Conservation (phyloP, 108 stramenopile species). For the Stephanodiscus minutulus region DNA sequence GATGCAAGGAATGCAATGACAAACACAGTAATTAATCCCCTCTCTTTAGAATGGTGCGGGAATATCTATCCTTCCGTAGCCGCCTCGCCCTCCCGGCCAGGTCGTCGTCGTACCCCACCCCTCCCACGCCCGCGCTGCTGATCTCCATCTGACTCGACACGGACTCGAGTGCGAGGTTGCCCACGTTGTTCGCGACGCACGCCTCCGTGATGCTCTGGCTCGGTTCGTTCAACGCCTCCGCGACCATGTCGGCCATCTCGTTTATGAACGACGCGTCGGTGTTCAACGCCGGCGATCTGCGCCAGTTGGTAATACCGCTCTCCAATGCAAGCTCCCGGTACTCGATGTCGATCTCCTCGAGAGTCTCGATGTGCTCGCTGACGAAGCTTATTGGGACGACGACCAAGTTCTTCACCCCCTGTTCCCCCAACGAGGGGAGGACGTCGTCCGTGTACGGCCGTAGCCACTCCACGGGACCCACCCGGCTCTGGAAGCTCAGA, state of each 20-base stretch:
- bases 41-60: not conserved
- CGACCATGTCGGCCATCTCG: constrained; percentile 97
- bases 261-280: constrained; percentile 90
- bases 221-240: constrained; percentile 80
- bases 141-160: constrained; percentile 62
- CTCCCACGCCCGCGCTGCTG: constrained; percentile 66
- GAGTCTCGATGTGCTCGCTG: constrained; percentile 99
- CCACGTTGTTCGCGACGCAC: constrained; percentile 88
- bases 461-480: constrained; percentile 99
- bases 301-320: constrained; percentile 89
- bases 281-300: constrained; percentile 94
- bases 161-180: constrained; percentile 62
- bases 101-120: constrained; percentile 71
- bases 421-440: constrained; percentile 83
- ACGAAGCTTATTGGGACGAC: constrained; percentile 99
- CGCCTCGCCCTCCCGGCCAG: constrained; percentile 28
- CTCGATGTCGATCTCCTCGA: constrained; percentile 99
- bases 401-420: constrained; percentile 93
- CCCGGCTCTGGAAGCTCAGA: constrained; percentile 92
- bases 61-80: not conserved
- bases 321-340: constrained; percentile 97
- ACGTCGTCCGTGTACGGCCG: constrained; percentile 97
- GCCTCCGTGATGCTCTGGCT: constrained; percentile 82
- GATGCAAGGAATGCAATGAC: too few species aligned
- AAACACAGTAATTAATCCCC: not conserved